Percentiles rank a stretch among this genome's conserved stretches.
These are phyloP conservation scores for Aspergillus calidoustus DNA, from an alignment of 2,329 filamentous ascomycete genomes.

Conservation along the genomic window DNA sequence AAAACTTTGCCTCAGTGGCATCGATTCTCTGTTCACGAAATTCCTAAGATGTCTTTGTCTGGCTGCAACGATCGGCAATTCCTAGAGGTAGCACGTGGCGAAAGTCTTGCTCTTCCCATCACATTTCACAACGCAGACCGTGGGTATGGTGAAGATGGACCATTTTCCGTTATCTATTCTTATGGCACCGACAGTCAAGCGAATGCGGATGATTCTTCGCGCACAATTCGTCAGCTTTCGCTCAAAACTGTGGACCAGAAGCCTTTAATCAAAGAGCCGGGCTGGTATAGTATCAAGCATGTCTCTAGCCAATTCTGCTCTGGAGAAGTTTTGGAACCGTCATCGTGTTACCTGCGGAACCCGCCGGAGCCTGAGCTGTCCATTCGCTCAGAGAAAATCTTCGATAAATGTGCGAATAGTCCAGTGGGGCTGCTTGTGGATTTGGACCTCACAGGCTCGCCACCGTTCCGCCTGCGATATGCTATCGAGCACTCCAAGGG, in stretches of 20 bases:
- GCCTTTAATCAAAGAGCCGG: slow-evolving; percentile 73
- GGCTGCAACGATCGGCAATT: slow-evolving; percentile 81
- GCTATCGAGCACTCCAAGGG: slow-evolving; percentile 67
- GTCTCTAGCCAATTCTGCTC: slow-evolving; percentile 80
- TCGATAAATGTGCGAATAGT: slow-evolving; percentile 93
- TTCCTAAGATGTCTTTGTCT: slow-evolving; percentile 72
- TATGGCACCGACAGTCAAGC: slow-evolving; percentile 80
- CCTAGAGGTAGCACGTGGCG: slow-evolving; percentile 80
- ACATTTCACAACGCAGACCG: slow-evolving; percentile 68
- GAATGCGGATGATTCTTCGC: slow-evolving; percentile 63
- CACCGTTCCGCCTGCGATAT: slow-evolving; percentile 85
- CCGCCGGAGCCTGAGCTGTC: slow-evolving; percentile 82
- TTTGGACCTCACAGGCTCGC: slow-evolving; percentile 87
- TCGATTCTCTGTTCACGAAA: slow-evolving; percentile 82
- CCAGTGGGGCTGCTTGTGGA: slow-evolving; percentile 89
- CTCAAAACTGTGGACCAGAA: slow-evolving; percentile 62
- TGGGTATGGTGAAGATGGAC: slow-evolving; percentile 61
- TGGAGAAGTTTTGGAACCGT: slow-evolving; percentile 89
- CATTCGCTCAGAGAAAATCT: slow-evolving; percentile 77
- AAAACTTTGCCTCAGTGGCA: slow-evolving; percentile 71
- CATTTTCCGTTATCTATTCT: slow-evolving; percentile 76
- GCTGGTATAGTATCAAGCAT: slow-evolving; percentile 82
- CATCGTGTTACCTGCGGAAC: slow-evolving; percentile 90
- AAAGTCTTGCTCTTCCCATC: slow-evolving; percentile 70
- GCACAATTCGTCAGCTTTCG: slow-evolving; percentile 63